phyloP scores from a whole-genome alignment of 2,329 filamentous ascomycete species.

The Calonectria multiphialidica region DNA sequence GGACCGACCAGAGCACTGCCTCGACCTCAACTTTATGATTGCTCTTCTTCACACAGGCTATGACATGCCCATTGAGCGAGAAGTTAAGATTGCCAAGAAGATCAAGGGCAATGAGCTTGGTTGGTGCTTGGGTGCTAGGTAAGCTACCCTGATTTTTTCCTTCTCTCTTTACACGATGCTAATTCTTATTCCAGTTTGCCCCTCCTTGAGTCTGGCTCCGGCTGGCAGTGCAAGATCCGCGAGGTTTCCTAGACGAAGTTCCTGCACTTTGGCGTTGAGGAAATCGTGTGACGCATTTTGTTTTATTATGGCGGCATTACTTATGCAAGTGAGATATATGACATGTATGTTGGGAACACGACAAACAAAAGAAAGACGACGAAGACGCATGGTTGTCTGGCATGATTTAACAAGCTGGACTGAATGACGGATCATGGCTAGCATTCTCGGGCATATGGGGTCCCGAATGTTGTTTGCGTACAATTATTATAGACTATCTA shows the following conservation, averaged over 20 bases:
- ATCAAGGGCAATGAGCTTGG: constrained; percentile 97
- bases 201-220: constrained; percentile 82
- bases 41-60: constrained; percentile 94
- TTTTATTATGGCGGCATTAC: constrained; percentile 35
- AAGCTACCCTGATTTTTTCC: constrained; percentile 50
- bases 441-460: constrained; percentile 34
- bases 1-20: constrained; percentile 88
- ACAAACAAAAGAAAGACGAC: constrained; percentile 27
- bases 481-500: constrained; percentile 46
- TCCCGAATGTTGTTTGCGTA: constrained; percentile 36
- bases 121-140: constrained; percentile 98
- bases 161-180: constrained; percentile 17
- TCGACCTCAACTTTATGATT: constrained; percentile 97
- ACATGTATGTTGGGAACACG: constrained; percentile 40
- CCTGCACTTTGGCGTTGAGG: constrained; percentile 39
- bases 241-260: constrained; percentile 70
- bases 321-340: constrained; percentile 35
- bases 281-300: constrained; percentile 34
- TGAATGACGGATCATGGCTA: constrained; percentile 29
- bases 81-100: constrained; percentile 99
- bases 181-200: constrained; percentile 73
- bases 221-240: constrained; percentile 90
- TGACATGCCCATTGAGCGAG: constrained; percentile 95
- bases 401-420: constrained; percentile 35
- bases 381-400: constrained; percentile 23